A percentile compares a stretch with the other conserved stretches of the same genome.
These are phyloP conservation scores for Microbotryum scabiosae DNA, from an alignment of 1,284 basidiomycete species.

Conservation along the genomic window DNA sequence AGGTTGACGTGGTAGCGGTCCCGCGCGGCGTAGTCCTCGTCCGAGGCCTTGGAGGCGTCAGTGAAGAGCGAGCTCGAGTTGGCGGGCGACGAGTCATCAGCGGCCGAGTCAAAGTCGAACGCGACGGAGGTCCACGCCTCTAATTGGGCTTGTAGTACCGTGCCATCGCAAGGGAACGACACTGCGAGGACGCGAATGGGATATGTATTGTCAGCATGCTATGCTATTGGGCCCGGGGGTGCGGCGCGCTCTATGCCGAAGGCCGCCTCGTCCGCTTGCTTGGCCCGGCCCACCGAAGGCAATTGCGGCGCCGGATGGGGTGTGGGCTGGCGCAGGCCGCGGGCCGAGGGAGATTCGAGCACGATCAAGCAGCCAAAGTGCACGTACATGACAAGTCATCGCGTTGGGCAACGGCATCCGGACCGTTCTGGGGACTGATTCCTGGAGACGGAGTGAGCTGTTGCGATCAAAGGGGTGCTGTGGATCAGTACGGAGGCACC, in stretches of 20 bases:
- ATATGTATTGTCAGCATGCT: too few species aligned
- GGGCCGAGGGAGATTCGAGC: too few species aligned
- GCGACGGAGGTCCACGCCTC: constrained; percentile 73
- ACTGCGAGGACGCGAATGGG: too few species aligned
- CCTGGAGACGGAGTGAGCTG: constrained; percentile 20
- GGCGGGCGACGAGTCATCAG: constrained; percentile 10
- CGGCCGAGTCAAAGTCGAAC: constrained; percentile 65
- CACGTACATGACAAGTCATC: neutral
- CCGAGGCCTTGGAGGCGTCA: too few species aligned
- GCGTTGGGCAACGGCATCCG: neutral
- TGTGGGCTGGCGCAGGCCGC: too few species aligned
- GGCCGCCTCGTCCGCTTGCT: too few species aligned
- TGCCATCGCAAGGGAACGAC: constrained; percentile 26
- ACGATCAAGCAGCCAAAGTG: too few species aligned
- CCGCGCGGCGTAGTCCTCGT: too few species aligned
- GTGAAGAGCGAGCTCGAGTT: constrained; percentile 20
- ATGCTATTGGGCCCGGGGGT: neutral
- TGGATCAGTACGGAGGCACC: neutral
- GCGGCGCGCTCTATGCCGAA: too few species aligned
- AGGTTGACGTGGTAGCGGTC: neutral
- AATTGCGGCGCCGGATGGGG: too few species aligned
- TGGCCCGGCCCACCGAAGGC: neutral
- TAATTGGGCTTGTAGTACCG: constrained; percentile 63
- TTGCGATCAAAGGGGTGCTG: too few species aligned
- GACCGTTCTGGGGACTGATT: constrained; percentile 16